Evolutionary conservation across 805 yeast species (phyloP), one percentile per base, ranked within the genome.

Genomic region (Sugiyamaella qingdaonensis): DNA sequence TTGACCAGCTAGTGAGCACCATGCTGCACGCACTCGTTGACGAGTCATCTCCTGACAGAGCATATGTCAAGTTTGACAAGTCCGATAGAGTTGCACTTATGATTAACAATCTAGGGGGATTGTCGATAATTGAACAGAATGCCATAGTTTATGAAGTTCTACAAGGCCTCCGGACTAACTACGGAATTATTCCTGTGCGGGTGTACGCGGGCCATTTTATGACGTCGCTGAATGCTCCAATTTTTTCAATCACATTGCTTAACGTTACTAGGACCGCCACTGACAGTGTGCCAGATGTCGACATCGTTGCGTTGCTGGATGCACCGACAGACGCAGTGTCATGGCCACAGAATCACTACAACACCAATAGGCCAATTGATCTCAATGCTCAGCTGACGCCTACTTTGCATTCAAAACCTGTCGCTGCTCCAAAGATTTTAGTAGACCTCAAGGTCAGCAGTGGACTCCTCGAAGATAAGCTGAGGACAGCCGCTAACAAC

Each of bases 221-320:
- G 69, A 88, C 97, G 2, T 88, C 96, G 0, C 78, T 91, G 55
- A 88, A 87, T 66, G 90, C 96, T 19, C 94, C 95, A 11, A 96
- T 96, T 1, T 87, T 90, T 66, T 84, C 94, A 33, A 77, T 91
- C 55, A 87, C 97, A 2, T 72, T 90, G 51, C 73, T 91, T 61
- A 89, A 88, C 64, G 79, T 79, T 45, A 70, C 87, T 0, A 76
- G 76, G 36, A 74, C 82, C 2, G 71, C 77, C 3, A 61, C 69
- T 45, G 53, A 59, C 51, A 45, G 63, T 45, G 43, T 49, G 18
- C n/a, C 46, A 9, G 72, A 68, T 35, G 53, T 60, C 4, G 70
- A 69, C 31, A 71, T 79, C 18, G 64, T 88, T 44, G 76, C 74
- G n/a, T 74, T 80, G 51, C 71, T 90, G 54, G 95, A 88, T 65